Conservation (phyloP, 768 basidiomycete species). For the Trametes villosa region DNA sequence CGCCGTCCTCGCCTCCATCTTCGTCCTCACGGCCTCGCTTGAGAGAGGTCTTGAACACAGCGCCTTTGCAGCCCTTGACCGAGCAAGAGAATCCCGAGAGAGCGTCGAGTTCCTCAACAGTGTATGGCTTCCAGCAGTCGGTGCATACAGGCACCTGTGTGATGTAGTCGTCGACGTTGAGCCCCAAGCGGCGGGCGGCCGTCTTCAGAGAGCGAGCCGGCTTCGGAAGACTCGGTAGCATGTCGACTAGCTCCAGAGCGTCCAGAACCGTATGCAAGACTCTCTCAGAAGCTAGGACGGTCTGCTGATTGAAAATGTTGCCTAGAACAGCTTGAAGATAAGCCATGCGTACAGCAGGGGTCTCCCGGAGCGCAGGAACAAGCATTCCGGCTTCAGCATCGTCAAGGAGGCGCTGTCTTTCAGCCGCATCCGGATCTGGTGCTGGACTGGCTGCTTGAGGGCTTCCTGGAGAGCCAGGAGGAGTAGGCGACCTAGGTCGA, state of each 20-base stretch:
- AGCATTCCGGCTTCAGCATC: background rate
- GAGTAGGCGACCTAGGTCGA: background rate
- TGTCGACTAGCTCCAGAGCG: background rate
- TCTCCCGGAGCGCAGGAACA: background rate
- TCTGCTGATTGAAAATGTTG: background rate
- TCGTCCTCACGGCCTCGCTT: background rate
- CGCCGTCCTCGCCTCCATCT: background rate
- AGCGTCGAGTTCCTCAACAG: background rate
- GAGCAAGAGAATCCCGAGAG: background rate
- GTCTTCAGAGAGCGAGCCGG: constrained; percentile 4
- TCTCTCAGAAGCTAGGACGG: background rate
- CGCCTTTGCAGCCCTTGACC: background rate
- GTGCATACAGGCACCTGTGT: background rate
- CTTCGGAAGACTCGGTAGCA: background rate
- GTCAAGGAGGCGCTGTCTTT: background rate
- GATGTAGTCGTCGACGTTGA: constrained; percentile 4
- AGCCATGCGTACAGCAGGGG: background rate
- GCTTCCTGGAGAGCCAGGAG: background rate
- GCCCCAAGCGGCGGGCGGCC: background rate
- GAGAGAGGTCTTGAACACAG: background rate
- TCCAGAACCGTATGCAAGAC: background rate
- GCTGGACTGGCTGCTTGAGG: background rate
- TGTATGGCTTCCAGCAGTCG: background rate
- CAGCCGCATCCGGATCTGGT: background rate
- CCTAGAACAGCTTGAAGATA: background rate